Percentiles rank a stretch among this genome's conserved stretches.
These are phyloP conservation scores for Cystobasidium pallidum DNA, from an alignment of 1,284 basidiomycete genomes.

Conservation along the genomic window DNA sequence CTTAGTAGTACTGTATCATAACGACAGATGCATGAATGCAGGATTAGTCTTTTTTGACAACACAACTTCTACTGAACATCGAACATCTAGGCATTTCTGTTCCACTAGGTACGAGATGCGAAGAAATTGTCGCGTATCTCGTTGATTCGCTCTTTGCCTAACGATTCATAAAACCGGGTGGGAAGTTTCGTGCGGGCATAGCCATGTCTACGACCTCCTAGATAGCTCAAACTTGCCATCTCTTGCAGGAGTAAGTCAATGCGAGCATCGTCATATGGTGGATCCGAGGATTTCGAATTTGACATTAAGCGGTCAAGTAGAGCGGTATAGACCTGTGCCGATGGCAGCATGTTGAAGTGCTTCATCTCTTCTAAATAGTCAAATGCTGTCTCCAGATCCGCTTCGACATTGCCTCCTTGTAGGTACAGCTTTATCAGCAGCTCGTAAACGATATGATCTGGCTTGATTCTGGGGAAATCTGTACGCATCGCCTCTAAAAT, in stretches of 20 bases:
- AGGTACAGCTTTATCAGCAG: conserved; percentile 23
- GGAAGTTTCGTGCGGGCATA: conserved; percentile 10
- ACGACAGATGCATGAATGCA: not conserved
- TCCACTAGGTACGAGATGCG: not conserved
- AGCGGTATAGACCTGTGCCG: conserved; percentile 21
- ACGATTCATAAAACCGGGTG: conserved; percentile 1
- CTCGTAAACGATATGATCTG: conserved; percentile 22
- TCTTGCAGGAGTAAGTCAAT: conserved; percentile 36
- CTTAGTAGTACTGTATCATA: conserved; percentile 24
- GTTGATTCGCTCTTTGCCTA: conserved; percentile 7
- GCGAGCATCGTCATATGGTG: conserved; percentile 25
- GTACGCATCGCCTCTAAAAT: conserved; percentile 8
- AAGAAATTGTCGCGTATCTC: conserved; percentile 12
- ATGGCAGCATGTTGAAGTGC: conserved; percentile 31
- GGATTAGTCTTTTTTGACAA: not conserved
- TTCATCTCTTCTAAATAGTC: conserved; percentile 44
- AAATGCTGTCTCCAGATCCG: conserved; percentile 24
- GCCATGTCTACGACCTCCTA: conserved; percentile 17
- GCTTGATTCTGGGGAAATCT: conserved; percentile 6
- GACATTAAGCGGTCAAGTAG: conserved; percentile 19
- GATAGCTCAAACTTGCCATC: conserved; percentile 40
- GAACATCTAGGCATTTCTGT: too few species aligned
- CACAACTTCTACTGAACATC: not conserved
- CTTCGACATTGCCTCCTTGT: conserved; percentile 4
- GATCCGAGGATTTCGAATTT: not conserved